Evolutionary conservation across 1,284 basidiomycete genomes (phyloP).

Genomic region (Leccinum subrobustum): DNA sequence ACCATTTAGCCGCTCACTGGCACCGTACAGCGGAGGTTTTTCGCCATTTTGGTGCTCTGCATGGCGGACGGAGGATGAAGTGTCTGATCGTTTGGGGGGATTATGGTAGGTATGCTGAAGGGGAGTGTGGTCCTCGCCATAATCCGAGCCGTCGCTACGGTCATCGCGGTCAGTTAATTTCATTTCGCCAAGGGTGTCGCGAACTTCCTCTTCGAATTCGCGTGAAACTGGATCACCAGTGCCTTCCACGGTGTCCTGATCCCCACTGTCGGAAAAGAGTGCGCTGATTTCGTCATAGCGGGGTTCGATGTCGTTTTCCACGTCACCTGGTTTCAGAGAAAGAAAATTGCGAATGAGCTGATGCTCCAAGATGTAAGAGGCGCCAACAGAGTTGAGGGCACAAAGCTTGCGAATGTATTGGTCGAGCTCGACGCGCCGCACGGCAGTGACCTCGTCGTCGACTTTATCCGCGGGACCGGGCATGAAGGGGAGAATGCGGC

Average conservation of each 20-base stretch:
- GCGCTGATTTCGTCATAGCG: constrained; percentile 55
- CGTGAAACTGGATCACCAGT: constrained; percentile 30
- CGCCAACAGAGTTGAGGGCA: constrained; percentile 59
- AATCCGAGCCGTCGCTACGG: constrained; percentile 56
- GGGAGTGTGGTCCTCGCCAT: constrained; percentile 57
- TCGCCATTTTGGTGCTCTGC: constrained; percentile 25
- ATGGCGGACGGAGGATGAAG: constrained; percentile 42
- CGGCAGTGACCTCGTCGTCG: constrained; percentile 83
- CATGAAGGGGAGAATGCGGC: constrained; percentile 91
- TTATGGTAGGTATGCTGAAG: constrained; percentile 20
- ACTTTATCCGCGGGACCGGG: constrained; percentile 88
- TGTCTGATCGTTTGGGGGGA: constrained; percentile 50
- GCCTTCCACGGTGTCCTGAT: constrained; percentile 32
- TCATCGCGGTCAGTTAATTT: constrained; percentile 41
- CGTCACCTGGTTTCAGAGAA: constrained; percentile 85
- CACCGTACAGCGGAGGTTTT: constrained; percentile 26
- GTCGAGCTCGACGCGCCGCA: constrained; percentile 82
- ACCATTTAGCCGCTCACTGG: constrained; percentile 9
- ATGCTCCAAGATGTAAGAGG: constrained; percentile 82
- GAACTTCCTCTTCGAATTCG: constrained; percentile 41
- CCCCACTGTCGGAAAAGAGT: constrained; percentile 42
- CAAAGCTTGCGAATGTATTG: constrained; percentile 86
- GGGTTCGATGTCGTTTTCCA: constrained; percentile 64
- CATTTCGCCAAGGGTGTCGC: constrained; percentile 48
- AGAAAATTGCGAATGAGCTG: constrained; percentile 84